phyloP scores from a whole-genome alignment of 2,329 filamentous ascomycete genomes.

The Penicillium sp. region DNA sequence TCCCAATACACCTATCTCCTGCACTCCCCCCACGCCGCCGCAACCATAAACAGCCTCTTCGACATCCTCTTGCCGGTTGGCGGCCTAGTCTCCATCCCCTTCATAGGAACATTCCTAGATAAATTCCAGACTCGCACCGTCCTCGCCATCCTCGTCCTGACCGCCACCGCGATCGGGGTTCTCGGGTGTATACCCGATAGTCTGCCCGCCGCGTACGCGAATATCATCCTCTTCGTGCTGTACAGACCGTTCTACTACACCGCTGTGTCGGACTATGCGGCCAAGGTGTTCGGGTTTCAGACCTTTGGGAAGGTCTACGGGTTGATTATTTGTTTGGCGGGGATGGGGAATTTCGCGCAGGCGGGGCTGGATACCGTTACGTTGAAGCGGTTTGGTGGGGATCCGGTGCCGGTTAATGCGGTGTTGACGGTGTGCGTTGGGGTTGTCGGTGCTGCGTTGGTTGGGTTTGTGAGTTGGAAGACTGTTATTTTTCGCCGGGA shows the following conservation, averaged over 20 bases:
- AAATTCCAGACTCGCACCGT: constrained; percentile 71
- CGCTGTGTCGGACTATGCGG: constrained; percentile 81
- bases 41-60: constrained; percentile 78
- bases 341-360: constrained; percentile 81
- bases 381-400: constrained; percentile 67
- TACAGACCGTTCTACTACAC: constrained; percentile 91
- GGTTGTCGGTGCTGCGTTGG: constrained; percentile 64
- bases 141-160: constrained; percentile 67
- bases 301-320: constrained; percentile 96
- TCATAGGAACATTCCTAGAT: constrained; percentile 80
- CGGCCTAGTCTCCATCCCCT: constrained; percentile 80
- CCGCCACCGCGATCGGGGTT: constrained; percentile 73
- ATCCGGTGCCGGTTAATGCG: constrained; percentile 77
- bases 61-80: constrained; percentile 82
- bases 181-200: constrained; percentile 71
- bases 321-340: constrained; percentile 81
- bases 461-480: constrained; percentile 64
- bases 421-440: constrained; percentile 64
- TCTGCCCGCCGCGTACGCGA: constrained; percentile 71
- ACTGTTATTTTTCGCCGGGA: constrained; percentile 35
- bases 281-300: constrained; percentile 88
- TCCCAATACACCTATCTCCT: constrained; percentile 80
- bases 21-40: constrained; percentile 60
- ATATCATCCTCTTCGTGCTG: constrained; percentile 76
- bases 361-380: constrained; percentile 77